Percentiles rank a stretch among this genome's conserved stretches.
These are phyloP conservation scores for Poa pratensis DNA, from an alignment of 176 grass and related monocot species.

Conservation along the genomic window DNA sequence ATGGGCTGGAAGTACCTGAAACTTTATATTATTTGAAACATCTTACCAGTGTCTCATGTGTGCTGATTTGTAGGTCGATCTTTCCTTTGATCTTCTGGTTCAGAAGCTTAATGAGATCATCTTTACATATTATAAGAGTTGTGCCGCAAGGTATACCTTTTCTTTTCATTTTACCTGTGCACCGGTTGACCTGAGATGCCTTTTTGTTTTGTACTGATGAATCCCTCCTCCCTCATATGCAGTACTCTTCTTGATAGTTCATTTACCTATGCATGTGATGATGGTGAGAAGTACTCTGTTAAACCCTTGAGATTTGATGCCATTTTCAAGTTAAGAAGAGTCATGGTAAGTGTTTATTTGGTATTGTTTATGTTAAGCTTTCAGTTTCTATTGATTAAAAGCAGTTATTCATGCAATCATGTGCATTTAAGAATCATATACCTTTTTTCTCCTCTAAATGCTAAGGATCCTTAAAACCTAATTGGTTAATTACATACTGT, in stretches of 20 bases:
- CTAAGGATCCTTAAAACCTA: slow-evolving; percentile 16
- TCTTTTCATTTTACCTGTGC: slow-evolving; percentile 27
- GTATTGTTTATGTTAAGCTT: slow-evolving; percentile 25
- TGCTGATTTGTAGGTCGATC: slow-evolving; percentile 77
- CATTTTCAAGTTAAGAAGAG: slow-evolving; percentile 96
- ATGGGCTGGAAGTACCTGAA: slow-evolving; percentile 30
- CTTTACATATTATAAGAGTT: slow-evolving; percentile 98
- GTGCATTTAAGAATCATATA: slow-evolving; percentile 4
- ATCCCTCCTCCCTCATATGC: slow-evolving; percentile 31
- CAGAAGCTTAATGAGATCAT: slow-evolving; percentile 96
- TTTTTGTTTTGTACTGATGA: slow-evolving; percentile 41
- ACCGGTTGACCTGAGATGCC: neutral
- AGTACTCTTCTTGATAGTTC: slow-evolving; percentile 93
- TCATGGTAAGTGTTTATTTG: slow-evolving; percentile 69
- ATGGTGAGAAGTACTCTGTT: slow-evolving; percentile 81
- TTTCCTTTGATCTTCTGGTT: slow-evolving; percentile 96
- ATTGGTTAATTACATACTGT: neutral
- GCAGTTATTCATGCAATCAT: slow-evolving; percentile 10
- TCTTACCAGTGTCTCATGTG: slow-evolving; percentile 32
- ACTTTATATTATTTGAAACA: slow-evolving; percentile 28
- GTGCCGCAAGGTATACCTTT: slow-evolving; percentile 79
- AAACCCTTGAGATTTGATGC: slow-evolving; percentile 89
- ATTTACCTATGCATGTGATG: slow-evolving; percentile 88
- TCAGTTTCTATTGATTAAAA: slow-evolving; percentile 35
- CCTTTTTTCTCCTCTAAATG: slow-evolving; percentile 13